phyloP scores from a whole-genome alignment of 768 basidiomycete genomes.

The Kwoniella bestiolae region DNA sequence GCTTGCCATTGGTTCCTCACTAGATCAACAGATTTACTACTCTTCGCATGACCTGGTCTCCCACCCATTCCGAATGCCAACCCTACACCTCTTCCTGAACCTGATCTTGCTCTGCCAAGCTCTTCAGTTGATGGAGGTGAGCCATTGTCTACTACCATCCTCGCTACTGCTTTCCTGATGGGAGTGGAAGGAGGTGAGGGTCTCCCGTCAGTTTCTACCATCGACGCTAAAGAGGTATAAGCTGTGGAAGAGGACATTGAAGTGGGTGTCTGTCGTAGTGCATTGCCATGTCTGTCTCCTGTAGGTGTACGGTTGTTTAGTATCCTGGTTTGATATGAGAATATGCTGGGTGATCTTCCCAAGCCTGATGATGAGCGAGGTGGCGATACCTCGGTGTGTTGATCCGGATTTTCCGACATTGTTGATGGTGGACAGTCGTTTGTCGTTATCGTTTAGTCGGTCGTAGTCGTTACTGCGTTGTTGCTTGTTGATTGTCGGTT shows the following conservation, averaged over 20 bases:
- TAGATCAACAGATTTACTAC: conserved; percentile 39
- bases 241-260: conserved; percentile 24
- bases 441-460: background rate
- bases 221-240: conserved; percentile 27
- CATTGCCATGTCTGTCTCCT: conserved; percentile 13
- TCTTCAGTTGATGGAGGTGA: conserved; percentile 3
- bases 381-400: conserved; percentile 39
- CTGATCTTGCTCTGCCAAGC: conserved; percentile 15
- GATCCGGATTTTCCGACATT: conserved; percentile 22
- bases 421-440: conserved; percentile 13
- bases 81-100: conserved; percentile 24
- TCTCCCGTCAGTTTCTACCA: conserved; percentile 15
- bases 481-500: conserved; percentile 19
- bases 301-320: conserved; percentile 34
- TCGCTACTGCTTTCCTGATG: conserved; percentile 36
- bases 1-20: conserved; percentile 50
- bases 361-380: conserved; percentile 31
- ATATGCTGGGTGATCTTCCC: conserved; percentile 45
- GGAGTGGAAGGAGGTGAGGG: conserved; percentile 44
- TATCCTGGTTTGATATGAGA: conserved; percentile 48
- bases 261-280: conserved; percentile 12
- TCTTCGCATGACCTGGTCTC: conserved; percentile 18
- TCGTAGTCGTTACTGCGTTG: background rate
- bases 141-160: conserved; percentile 32
- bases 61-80: conserved; percentile 30